Evolutionary conservation across 1,139 yeast genomes (phyloP).

Genomic region (Trichomonascaceae sp.): DNA sequence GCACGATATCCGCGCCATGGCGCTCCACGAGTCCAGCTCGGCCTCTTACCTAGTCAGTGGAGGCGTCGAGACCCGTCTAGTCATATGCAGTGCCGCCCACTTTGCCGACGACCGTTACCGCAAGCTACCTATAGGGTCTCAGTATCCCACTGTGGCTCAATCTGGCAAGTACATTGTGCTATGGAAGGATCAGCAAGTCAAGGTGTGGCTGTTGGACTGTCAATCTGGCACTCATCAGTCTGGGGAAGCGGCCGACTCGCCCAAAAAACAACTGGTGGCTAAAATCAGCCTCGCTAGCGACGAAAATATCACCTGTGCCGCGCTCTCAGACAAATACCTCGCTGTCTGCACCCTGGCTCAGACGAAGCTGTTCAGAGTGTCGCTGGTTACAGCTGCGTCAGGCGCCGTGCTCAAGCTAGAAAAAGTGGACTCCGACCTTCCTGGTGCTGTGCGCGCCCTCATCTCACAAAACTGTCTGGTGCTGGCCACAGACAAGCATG

Average conservation of each 20-base stretch:
- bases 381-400: conserved; percentile 27
- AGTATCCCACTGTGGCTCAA: conserved; percentile 38
- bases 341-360: conserved; percentile 61
- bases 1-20: conserved; percentile 77
- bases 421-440: conserved; percentile 25
- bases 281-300: conserved; percentile 62
- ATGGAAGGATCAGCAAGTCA: conserved; percentile 77
- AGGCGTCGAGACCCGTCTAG: conserved; percentile 76
- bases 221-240: background rate
- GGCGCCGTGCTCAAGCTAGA: conserved; percentile 9
- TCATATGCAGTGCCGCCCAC: conserved; percentile 49
- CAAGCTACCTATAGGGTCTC: conserved; percentile 52
- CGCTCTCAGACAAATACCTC: conserved; percentile 51
- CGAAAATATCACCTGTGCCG: conserved; percentile 63
- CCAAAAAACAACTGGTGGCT: conserved; percentile 40
- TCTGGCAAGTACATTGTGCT: conserved; percentile 44
- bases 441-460: no score
- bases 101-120: conserved; percentile 67
- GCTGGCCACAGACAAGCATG: no score
- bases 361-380: conserved; percentile 61
- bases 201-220: conserved; percentile 56
- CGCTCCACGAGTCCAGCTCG: conserved; percentile 55
- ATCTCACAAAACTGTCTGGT: no score
- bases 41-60: conserved; percentile 68
- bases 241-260: conserved; percentile 15